Evolutionary conservation across 1,284 basidiomycete genomes (phyloP).

Genomic region (Pascua sp.): DNA sequence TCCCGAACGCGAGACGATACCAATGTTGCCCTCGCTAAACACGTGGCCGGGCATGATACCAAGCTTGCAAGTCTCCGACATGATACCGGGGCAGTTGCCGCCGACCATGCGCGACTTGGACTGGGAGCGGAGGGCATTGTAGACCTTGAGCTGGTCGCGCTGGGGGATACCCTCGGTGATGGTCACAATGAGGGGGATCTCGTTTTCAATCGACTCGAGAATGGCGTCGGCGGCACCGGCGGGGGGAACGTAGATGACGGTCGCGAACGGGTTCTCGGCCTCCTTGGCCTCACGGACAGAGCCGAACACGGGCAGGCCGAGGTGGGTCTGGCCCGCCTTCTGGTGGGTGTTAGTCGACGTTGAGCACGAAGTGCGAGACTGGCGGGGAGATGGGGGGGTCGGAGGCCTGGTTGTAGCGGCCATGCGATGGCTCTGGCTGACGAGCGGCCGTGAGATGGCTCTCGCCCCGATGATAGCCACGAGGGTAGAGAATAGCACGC

Average conservation of each 20-base stretch:
- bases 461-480: too few species aligned
- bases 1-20: slow-evolving; percentile 94
- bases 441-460: too few species aligned
- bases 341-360: slow-evolving; percentile 15
- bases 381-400: too few species aligned
- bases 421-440: too few species aligned
- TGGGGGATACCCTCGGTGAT: slow-evolving; percentile 98
- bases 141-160: slow-evolving; percentile 88
- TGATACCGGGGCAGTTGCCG: slow-evolving; percentile 93
- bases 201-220: slow-evolving; percentile 94
- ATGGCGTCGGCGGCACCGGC: slow-evolving; percentile 90
- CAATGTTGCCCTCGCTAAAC: slow-evolving; percentile 90
- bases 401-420: too few species aligned
- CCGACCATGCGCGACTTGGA: slow-evolving; percentile 91
- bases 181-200: slow-evolving; percentile 92
- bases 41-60: slow-evolving; percentile 99
- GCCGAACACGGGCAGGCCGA: slow-evolving; percentile 93
- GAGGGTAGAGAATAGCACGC: too few species aligned
- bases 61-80: slow-evolving; percentile 98
- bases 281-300: slow-evolving; percentile 86
- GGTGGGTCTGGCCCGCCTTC: slow-evolving; percentile 93
- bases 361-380: background rate
- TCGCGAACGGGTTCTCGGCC: slow-evolving; percentile 80
- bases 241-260: slow-evolving; percentile 93
- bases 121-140: slow-evolving; percentile 90